Conservation (phyloP, 2,329 filamentous ascomycete species). For the Beauveria sp. region DNA sequence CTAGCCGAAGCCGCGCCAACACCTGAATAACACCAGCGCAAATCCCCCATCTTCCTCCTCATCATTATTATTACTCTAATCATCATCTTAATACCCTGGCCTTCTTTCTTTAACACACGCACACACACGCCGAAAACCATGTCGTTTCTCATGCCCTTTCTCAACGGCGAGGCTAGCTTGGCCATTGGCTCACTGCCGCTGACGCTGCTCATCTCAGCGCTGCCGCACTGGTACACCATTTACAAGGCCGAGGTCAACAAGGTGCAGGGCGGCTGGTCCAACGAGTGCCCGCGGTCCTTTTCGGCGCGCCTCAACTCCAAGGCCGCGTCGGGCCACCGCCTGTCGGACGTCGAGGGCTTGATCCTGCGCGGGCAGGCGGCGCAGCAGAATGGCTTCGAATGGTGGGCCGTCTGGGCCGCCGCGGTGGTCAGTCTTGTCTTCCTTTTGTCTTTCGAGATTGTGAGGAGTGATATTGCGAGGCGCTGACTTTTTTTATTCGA, state of each 20-base stretch:
- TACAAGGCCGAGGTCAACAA: constrained; percentile 11
- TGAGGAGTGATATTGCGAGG: too few relatives aligned
- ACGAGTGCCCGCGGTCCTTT: constrained; percentile 13
- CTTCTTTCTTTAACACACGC: too few relatives aligned
- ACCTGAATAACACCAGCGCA: not conserved
- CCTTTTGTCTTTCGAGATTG: not conserved
- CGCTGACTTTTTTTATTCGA: not conserved
- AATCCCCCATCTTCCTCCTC: not conserved
- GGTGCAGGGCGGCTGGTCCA: constrained; percentile 13
- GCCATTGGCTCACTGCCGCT: constrained; percentile 12
- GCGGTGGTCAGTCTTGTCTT: constrained; percentile 1
- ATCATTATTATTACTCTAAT: too few relatives aligned
- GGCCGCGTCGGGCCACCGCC: constrained; percentile 11
- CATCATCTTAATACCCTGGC: too few relatives aligned
- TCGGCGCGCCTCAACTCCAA: constrained; percentile 11
- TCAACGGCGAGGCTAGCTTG: constrained; percentile 10
- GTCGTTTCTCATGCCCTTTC: constrained; percentile 3
- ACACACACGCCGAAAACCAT: not conserved
- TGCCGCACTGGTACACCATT: constrained; percentile 14
- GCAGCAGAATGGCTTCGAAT: constrained; percentile 13
- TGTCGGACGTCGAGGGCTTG: constrained; percentile 7
- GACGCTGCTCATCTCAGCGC: constrained; percentile 10
- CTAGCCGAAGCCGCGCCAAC: not conserved
- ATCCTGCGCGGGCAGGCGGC: constrained; percentile 12
- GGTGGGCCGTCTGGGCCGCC: constrained; percentile 12